These are phyloP conservation scores for Cladosporium halotolerans DNA, from an alignment of 2,329 filamentous ascomycete genomes.

Conservation along the genomic window DNA sequence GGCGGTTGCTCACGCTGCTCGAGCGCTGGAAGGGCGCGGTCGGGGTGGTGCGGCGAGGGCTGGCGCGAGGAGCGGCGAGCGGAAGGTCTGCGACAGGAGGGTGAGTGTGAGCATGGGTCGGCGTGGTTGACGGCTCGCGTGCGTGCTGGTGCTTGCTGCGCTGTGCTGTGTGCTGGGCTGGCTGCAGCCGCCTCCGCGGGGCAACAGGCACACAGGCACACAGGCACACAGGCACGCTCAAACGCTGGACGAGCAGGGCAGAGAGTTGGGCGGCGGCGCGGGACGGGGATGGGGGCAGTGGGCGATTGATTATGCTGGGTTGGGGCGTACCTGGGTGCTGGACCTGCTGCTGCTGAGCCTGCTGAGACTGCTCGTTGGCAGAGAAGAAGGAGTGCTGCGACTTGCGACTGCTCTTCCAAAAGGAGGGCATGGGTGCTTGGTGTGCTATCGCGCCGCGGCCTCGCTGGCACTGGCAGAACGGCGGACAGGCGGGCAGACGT, in stretches of 20 bases:
- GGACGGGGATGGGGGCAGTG: background rate
- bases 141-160: background rate
- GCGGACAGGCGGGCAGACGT: slow-evolving; percentile 3
- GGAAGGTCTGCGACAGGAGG: slow-evolving; percentile 3
- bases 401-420: slow-evolving; percentile 8
- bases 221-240: background rate
- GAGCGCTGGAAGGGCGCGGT: slow-evolving; percentile 8
- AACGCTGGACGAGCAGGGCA: too few relatives aligned
- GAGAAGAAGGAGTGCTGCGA: slow-evolving; percentile 9
- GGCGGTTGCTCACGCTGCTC: background rate
- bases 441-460: slow-evolving; percentile 4
- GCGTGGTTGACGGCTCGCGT: background rate
- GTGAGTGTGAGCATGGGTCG: background rate
- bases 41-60: background rate
- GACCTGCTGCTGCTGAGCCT: background rate
- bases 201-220: background rate
- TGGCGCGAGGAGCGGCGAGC: background rate
- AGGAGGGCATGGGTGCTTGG: slow-evolving; percentile 6
- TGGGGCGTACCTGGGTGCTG: slow-evolving; percentile 4
- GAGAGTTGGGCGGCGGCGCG: background rate
- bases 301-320: background rate
- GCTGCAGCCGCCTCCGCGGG: background rate
- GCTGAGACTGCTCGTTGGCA: background rate
- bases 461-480: background rate
- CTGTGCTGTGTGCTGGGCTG: background rate